A percentile compares a stretch with the other conserved stretches of the same genome.
These are phyloP conservation scores for Leucaena leucocephala DNA, from an alignment of 306 rosid genomes.

Conservation along the genomic window DNA sequence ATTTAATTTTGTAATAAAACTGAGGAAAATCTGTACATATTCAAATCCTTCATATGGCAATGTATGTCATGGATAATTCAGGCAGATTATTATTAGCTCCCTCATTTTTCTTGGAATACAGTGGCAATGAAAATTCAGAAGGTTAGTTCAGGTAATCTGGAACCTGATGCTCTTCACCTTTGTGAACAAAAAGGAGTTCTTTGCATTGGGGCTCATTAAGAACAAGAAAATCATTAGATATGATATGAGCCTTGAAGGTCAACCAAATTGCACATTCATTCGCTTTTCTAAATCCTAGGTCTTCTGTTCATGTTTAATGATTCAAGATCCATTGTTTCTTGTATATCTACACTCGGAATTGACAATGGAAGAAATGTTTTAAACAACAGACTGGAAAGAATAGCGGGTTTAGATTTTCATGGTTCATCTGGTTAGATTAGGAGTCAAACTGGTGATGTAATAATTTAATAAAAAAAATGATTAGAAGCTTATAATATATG, in stretches of 20 bases:
- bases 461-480: too few species aligned
- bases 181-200: too few species aligned
- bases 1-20: background rate
- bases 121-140: background rate
- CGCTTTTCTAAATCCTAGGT: background rate
- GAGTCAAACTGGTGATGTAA: too few species aligned
- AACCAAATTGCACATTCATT: background rate
- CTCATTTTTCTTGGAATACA: background rate
- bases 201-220: too few species aligned
- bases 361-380: background rate
- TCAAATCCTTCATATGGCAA: background rate
- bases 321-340: background rate
- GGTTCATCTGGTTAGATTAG: too few species aligned
- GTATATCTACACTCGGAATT: background rate
- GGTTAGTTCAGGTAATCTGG: too few species aligned
- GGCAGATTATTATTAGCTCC: background rate
- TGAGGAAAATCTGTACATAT: conserved; percentile 26
- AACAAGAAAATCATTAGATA: too few species aligned
- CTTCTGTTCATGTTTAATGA: background rate
- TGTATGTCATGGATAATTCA: too few species aligned
- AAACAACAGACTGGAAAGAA: background rate
- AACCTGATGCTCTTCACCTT: too few species aligned
- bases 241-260: background rate
- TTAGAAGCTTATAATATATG: too few species aligned
- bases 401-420: too few species aligned